phyloP scores from a whole-genome alignment of 179 eudicot species.

The Nepenthes alata region DNA sequence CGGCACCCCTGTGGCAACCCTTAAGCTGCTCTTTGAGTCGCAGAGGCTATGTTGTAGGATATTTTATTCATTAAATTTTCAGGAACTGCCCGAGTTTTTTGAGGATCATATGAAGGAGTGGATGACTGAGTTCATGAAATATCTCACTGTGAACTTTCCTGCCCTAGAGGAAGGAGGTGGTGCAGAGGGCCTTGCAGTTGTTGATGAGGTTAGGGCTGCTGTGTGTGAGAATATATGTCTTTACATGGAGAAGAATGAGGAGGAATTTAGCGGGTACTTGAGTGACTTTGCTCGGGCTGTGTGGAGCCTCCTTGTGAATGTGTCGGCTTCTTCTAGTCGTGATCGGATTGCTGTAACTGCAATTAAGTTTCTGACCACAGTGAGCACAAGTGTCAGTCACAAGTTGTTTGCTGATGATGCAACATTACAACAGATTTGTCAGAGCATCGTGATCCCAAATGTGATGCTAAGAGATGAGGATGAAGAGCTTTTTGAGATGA shows the following conservation, averaged over 20 bases:
- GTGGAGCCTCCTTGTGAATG: constrained; percentile 52
- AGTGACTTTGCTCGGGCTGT: constrained; percentile 66
- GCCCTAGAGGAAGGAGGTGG: constrained; percentile 56
- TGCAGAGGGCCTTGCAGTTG: constrained; percentile 50
- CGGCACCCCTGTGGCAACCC: constrained; percentile 23
- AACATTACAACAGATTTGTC: constrained; percentile 63
- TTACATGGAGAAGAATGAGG: constrained; percentile 85
- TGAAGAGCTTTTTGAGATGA: constrained; percentile 87
- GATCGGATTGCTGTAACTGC: constrained; percentile 79
- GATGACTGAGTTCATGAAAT: constrained; percentile 67
- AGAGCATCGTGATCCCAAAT: constrained; percentile 84
- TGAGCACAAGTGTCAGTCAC: constrained; percentile 67
- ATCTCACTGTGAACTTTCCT: constrained; percentile 50
- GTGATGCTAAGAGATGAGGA: constrained; percentile 91
- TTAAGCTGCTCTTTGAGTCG: constrained; percentile 58
- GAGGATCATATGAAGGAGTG: constrained; percentile 90
- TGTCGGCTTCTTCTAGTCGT: constrained; percentile 52
- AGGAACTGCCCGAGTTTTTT: constrained; percentile 85
- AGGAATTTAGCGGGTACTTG: constrained; percentile 47
- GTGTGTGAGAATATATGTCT: constrained; percentile 81
- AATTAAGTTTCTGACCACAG: constrained; percentile 68
- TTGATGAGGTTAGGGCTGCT: constrained; percentile 75
- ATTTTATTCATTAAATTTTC: constrained; percentile 74
- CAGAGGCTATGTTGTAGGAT: constrained; percentile 89
- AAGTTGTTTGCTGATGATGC: constrained; percentile 52